Base-by-base conservation (phyloP, 2,329 filamentous ascomycete genomes). In the Nemania sp. region DNA sequence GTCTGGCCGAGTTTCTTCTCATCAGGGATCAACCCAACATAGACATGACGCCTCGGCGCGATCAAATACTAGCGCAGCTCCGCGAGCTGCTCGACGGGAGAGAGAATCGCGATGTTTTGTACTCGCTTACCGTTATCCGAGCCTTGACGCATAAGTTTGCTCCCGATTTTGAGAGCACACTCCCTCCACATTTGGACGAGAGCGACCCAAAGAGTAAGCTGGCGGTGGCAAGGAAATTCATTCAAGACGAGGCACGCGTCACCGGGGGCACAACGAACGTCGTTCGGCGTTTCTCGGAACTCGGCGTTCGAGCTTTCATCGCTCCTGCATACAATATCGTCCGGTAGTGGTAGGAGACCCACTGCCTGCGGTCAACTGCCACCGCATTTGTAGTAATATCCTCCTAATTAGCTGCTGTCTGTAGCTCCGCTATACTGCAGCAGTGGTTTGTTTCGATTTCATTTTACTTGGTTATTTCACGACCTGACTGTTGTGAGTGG, bases 81-180 rank as follows among this genome's bases (percentile, higher is more conserved):
- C 87, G 91, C 34, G 83, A 83, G 57, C 81, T 94, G 20, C 81
- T 97, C 12, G 90, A 92, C 67, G 89, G 89, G 49, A 85, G 89
- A 21, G 93, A 97, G 77, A 95, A 94, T 70, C 87, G 93, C 54
- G 92, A 97, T 73, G 89, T 97, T 17, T 85, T 97, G 58, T 97
- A 97, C 76, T 95, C 91, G 0, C 89, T 97, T 66, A 91, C 90
- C 9, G 86, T 96, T 57, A 87, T 90, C 15, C 87, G 92, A 25
- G 87, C 93, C 64, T 81, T 92, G 51, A 87, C 90, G 47, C 86
- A 87, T 34, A 84, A 87, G 47, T 86, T 83, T 70, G 83, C 83
- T 13, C 79, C 86, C 11, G 83, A 82, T 65, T 84, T 84, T 34
- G 83, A 83, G 64, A 83, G 78, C 61, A 79, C 82, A 21, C 77